Conservation (phyloP, 1,139 yeast species). For the Pneumocystis sp. region DNA sequence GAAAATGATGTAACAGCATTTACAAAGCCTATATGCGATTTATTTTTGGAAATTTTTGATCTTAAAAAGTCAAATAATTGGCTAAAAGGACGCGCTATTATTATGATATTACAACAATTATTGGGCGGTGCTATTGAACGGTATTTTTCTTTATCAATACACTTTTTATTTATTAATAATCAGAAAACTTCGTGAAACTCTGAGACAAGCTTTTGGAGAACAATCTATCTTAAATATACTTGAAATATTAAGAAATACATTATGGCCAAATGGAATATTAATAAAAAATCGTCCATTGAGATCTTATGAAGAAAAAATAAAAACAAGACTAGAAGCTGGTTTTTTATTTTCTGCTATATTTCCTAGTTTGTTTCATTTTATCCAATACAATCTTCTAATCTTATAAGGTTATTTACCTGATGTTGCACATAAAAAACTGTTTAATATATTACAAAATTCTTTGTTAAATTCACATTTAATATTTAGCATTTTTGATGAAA, state of each 20-base stretch:
- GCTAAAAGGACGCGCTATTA: constrained; percentile 72
- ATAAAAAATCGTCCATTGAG: constrained; percentile 23
- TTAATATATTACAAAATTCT: constrained; percentile 62
- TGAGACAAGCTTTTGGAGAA: constrained; percentile 34
- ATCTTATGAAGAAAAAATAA: constrained; percentile 37
- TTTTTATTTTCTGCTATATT: constrained; percentile 32
- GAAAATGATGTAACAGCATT: constrained; percentile 30
- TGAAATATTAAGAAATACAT: constrained; percentile 28
- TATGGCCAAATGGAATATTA: constrained; percentile 53
- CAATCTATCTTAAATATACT: constrained; percentile 37
- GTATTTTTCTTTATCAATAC: constrained; percentile 3
- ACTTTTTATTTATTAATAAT: background rate
- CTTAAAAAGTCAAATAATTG: constrained; percentile 50
- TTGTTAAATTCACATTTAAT: constrained; percentile 50
- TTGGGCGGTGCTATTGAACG: constrained; percentile 81
- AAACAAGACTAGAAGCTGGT: constrained; percentile 44
- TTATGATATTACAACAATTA: constrained; percentile 68
- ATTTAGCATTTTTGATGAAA: constrained; percentile 41
- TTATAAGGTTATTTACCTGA: constrained; percentile 60
- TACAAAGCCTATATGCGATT: constrained; percentile 70
- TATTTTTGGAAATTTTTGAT: constrained; percentile 56
- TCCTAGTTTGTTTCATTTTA: constrained; percentile 29
- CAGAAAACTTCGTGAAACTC: constrained; percentile 37
- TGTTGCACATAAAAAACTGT: constrained; percentile 45
- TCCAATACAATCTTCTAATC: constrained; percentile 46